phyloP scores from a whole-genome alignment of 139 green algal genomes.

The Coelastrella sp. region DNA sequence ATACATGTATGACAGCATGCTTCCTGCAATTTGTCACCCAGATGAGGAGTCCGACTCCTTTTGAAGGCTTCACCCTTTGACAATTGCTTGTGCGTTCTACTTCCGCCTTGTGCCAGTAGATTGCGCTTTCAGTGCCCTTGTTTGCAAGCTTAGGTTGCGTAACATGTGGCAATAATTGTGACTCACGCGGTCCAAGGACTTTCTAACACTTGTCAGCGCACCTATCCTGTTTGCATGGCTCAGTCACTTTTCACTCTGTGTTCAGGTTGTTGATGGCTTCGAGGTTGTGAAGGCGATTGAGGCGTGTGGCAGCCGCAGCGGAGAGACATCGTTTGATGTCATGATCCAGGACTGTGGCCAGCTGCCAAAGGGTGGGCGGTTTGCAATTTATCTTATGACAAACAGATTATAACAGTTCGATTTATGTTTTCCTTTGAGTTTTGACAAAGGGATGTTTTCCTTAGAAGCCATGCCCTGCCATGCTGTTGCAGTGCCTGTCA shows the following conservation, averaged over 20 bases:
- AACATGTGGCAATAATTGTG: too few species aligned
- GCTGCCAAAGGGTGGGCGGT: slow-evolving; percentile 52
- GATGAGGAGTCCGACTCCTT: too few species aligned
- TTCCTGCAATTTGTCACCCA: too few species aligned
- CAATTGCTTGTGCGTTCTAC: too few species aligned
- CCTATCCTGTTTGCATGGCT: neutral
- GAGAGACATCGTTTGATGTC: slow-evolving; percentile 76
- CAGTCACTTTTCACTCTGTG: slow-evolving; percentile 32
- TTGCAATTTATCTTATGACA: neutral
- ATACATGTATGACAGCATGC: too few species aligned
- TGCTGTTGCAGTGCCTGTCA: neutral
- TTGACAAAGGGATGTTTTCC: neutral
- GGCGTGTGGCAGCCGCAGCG: slow-evolving; percentile 74
- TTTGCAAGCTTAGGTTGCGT: too few species aligned
- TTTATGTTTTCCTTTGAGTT: neutral
- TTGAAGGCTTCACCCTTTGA: too few species aligned
- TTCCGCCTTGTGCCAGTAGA: too few species aligned
- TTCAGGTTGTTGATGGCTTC: slow-evolving; percentile 81
- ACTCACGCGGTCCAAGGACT: neutral
- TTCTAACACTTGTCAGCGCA: neutral
- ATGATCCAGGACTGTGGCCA: slow-evolving; percentile 76
- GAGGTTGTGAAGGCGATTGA: slow-evolving; percentile 89
- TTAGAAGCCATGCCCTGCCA: too few species aligned
- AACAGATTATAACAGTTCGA: neutral
- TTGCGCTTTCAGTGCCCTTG: too few species aligned